phyloP scores from a whole-genome alignment of 805 yeast genomes.

The Sugiyamaella americana region DNA sequence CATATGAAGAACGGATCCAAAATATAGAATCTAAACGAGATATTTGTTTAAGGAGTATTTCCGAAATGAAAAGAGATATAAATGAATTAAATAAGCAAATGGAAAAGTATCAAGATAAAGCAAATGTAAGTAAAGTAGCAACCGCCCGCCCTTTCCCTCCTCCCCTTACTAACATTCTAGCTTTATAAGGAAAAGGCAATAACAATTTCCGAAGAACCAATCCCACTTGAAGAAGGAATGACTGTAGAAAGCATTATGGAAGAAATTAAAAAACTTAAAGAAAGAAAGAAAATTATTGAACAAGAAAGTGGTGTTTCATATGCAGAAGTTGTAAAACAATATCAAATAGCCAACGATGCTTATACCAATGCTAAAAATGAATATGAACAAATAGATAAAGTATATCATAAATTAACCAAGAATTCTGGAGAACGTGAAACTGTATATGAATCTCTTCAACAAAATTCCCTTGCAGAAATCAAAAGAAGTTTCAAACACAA shows the following conservation, averaged over 20 bases:
- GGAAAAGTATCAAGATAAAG: neutral
- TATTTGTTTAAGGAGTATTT: neutral
- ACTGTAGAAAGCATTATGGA: neutral
- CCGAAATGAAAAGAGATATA: neutral
- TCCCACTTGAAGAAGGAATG: neutral
- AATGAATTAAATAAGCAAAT: too few relatives aligned
- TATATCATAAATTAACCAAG: too few relatives aligned
- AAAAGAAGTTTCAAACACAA: conserved; percentile 30
- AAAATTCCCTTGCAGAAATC: conserved; percentile 5
- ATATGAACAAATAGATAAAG: neutral
- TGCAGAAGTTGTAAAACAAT: neutral
- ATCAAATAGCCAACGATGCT: neutral
- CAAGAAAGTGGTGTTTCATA: neutral
- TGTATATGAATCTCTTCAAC: neutral
- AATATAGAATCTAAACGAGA: too few relatives aligned
- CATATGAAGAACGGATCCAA: too few relatives aligned
- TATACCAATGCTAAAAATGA: neutral
- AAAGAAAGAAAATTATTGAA: neutral
- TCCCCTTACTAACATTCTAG: too few relatives aligned
- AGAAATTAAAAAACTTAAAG: neutral
- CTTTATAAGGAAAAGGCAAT: neutral
- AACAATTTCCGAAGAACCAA: neutral
- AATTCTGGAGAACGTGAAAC: neutral
- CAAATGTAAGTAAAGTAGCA: neutral
- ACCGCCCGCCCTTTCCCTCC: too few relatives aligned